These are phyloP conservation scores for Rhizopogon vulgaris DNA, from an alignment of 768 basidiomycete species.

Conservation along the genomic window DNA sequence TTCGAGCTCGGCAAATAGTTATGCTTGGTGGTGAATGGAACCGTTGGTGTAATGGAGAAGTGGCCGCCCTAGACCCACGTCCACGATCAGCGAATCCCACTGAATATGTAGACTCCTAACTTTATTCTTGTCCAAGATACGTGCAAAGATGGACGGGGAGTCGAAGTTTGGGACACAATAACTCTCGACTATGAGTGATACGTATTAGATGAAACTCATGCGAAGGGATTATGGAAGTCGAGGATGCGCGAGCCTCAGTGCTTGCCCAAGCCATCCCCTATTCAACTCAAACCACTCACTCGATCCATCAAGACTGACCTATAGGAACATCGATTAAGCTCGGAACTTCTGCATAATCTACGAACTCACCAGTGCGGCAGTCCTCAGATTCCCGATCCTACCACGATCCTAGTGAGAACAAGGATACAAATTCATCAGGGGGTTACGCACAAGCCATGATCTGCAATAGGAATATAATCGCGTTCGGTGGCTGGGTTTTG, in stretches of 20 bases:
- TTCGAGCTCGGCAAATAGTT: constrained; percentile 81
- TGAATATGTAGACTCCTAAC: constrained; percentile 14
- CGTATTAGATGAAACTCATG: not conserved
- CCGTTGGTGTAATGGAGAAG: constrained; percentile 77
- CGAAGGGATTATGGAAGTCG: not conserved
- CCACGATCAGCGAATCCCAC: not conserved
- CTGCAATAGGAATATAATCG: constrained; percentile 70
- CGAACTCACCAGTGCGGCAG: constrained; percentile 60
- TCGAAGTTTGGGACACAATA: constrained; percentile 94
- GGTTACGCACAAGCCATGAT: constrained; percentile 66
- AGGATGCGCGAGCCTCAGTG: not conserved
- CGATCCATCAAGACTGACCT: constrained; percentile 78
- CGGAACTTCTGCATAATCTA: not conserved
- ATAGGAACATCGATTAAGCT: not conserved
- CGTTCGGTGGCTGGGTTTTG: constrained; percentile 47
- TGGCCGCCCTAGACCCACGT: constrained; percentile 65
- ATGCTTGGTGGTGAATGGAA: constrained; percentile 69
- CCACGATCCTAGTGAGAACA: constrained; percentile 6
- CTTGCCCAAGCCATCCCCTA: not conserved
- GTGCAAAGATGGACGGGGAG: constrained; percentile 87
- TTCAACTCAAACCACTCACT: constrained; percentile 33
- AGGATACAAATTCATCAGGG: not conserved
- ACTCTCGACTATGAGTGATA: constrained; percentile 59
- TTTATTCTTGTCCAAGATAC: constrained; percentile 83
- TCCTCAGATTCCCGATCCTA: constrained; percentile 80